Evolutionary conservation across 108 stramenopile species (phyloP).

Genomic region (Cyclostephanos tholiformis): DNA sequence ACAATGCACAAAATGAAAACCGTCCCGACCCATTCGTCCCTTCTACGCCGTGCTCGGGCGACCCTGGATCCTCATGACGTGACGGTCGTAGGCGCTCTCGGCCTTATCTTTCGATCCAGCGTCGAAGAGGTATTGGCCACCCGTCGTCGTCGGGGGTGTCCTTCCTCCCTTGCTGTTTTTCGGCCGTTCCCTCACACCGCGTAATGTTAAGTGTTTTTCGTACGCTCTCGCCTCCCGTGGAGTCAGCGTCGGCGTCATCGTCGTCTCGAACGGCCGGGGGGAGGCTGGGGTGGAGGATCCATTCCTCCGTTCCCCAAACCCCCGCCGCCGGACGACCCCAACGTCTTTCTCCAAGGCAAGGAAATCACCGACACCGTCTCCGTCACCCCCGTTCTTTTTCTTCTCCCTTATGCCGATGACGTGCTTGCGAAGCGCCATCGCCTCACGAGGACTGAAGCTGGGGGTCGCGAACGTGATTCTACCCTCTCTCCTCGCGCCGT

Average conservation of each 20-base stretch:
- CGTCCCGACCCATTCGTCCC: too few species aligned
- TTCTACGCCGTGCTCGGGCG: not conserved
- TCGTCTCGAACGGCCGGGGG: not conserved
- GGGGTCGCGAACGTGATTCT: not conserved
- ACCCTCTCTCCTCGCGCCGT: not conserved
- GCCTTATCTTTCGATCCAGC: not conserved
- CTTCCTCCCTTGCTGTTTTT: not conserved
- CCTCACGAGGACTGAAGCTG: not conserved
- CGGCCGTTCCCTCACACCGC: conserved; percentile 9
- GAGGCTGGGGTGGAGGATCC: not conserved
- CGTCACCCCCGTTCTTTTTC: not conserved
- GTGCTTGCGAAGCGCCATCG: conserved; percentile 1
- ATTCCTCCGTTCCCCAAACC: not conserved
- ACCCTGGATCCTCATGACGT: not conserved
- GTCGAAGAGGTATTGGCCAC: too few species aligned
- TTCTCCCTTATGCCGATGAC: not conserved
- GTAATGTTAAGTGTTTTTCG: conserved; percentile 9
- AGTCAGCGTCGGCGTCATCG: not conserved
- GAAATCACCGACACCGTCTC: too few species aligned
- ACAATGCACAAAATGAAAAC: too few species aligned
- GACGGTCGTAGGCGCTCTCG: not conserved
- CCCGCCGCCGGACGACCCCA: not conserved
- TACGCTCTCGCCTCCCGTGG: conserved; percentile 16
- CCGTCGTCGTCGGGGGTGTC: not conserved
- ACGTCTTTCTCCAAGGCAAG: too few species aligned